Evolutionary conservation across 1,284 basidiomycete species (phyloP).

Genomic region (Ganoderma lucidum): DNA sequence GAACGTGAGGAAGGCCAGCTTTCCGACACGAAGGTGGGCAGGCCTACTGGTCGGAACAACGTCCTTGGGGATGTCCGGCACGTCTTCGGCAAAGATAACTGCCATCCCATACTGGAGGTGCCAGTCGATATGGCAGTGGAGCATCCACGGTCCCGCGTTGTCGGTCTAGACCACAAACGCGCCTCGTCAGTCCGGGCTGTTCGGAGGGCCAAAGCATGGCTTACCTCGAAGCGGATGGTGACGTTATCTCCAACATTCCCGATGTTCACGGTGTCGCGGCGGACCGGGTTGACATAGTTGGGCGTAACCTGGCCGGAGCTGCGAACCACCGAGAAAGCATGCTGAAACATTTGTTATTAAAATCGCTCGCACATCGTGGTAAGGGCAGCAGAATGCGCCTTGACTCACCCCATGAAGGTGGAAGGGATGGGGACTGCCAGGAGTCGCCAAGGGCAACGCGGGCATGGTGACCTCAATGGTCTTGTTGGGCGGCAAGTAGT

Average conservation of each 20-base stretch:
- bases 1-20: background rate
- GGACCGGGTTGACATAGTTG: constrained; percentile 48
- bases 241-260: constrained; percentile 14
- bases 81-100: constrained; percentile 40
- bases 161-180: constrained; percentile 24
- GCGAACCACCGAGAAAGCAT: constrained; percentile 29
- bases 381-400: background rate
- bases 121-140: constrained; percentile 40
- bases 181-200: background rate
- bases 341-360: constrained; percentile 7
- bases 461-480: constrained; percentile 47
- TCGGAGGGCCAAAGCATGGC: background rate
- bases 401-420: constrained; percentile 48
- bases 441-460: constrained; percentile 30
- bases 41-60: background rate
- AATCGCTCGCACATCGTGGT: background rate
- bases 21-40: background rate
- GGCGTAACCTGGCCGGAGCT: constrained; percentile 31
- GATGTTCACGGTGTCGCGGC: constrained; percentile 34
- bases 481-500: constrained; percentile 40
- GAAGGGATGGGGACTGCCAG: constrained; percentile 47
- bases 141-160: constrained; percentile 37
- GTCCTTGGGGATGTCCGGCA: constrained; percentile 13
- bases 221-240: constrained; percentile 23
- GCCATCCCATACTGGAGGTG: constrained; percentile 41